Percentiles rank a stretch among this genome's conserved stretches.
These are phyloP conservation scores for Candida berthetii DNA, from an alignment of 805 yeast genomes.

Conservation along the genomic window DNA sequence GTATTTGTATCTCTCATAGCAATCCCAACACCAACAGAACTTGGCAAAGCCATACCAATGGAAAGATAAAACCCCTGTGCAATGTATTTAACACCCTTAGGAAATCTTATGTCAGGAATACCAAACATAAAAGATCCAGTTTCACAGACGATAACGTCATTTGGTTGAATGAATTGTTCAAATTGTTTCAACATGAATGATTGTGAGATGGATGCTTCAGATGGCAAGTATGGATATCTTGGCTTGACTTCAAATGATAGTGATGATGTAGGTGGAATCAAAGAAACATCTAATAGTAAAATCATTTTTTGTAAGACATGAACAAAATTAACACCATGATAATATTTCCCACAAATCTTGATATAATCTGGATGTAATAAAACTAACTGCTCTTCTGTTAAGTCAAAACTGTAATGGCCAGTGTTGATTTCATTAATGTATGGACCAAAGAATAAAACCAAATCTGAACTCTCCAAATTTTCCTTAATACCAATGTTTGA, in stretches of 20 bases:
- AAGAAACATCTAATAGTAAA: slow-evolving; percentile 24
- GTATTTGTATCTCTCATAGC: slow-evolving; percentile 55
- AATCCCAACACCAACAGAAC: slow-evolving; percentile 74
- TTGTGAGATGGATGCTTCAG: slow-evolving; percentile 37
- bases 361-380: slow-evolving; percentile 48
- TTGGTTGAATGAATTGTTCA: slow-evolving; percentile 40
- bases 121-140: slow-evolving; percentile 84
- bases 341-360: slow-evolving; percentile 34
- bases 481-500: slow-evolving; percentile 42
- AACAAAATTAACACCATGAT: slow-evolving; percentile 38
- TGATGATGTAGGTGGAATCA: slow-evolving; percentile 12
- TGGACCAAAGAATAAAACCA: slow-evolving; percentile 67
- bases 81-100: slow-evolving; percentile 41
- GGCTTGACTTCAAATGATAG: slow-evolving; percentile 11
- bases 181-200: slow-evolving; percentile 34
- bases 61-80: slow-evolving; percentile 78
- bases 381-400: slow-evolving; percentile 36
- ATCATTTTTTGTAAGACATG: slow-evolving; percentile 43
- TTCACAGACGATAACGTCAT: slow-evolving; percentile 73
- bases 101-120: slow-evolving; percentile 59
- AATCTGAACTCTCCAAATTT: slow-evolving; percentile 52
- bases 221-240: slow-evolving; percentile 18
- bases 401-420: slow-evolving; percentile 52
- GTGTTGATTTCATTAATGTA: slow-evolving; percentile 62
- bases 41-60: slow-evolving; percentile 86